Conservation (phyloP, 805 yeast genomes). For the Teunomyces pallodes region DNA sequence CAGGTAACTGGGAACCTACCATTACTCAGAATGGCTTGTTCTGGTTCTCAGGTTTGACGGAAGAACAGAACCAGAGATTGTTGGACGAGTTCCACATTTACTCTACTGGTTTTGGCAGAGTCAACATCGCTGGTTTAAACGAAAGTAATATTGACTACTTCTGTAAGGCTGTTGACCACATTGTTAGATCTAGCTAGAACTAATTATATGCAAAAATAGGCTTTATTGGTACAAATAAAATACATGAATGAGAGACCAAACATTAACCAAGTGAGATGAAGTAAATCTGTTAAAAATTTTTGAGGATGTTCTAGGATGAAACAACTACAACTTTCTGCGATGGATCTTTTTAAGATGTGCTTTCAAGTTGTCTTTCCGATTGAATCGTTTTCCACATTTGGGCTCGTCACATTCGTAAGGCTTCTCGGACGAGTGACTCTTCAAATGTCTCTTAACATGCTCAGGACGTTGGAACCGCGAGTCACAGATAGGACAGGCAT, state of each 20-base stretch:
- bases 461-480: slow-evolving; percentile 67
- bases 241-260: background rate
- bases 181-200: slow-evolving; percentile 23
- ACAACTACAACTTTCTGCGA: slow-evolving; percentile 16
- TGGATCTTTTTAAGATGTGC: slow-evolving; percentile 65
- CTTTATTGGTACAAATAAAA: slow-evolving; percentile 1
- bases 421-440: slow-evolving; percentile 56
- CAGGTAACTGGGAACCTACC: slow-evolving; percentile 43
- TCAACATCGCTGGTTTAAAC: slow-evolving; percentile 46
- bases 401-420: slow-evolving; percentile 54
- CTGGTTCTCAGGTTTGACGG: slow-evolving; percentile 43
- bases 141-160: slow-evolving; percentile 36
- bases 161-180: slow-evolving; percentile 35
- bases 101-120: slow-evolving; percentile 38
- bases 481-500: slow-evolving; percentile 63
- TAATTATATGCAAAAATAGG: background rate
- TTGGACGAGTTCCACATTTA: slow-evolving; percentile 37
- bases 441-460: slow-evolving; percentile 65
- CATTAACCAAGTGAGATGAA: background rate
- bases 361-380: slow-evolving; percentile 58
- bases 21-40: slow-evolving; percentile 40
- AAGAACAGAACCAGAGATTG: slow-evolving; percentile 31
- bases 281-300: background rate
- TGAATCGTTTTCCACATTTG: slow-evolving; percentile 54
- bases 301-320: background rate